These are phyloP conservation scores for Castanea mollissima DNA, from an alignment of 306 rosid genomes.

Conservation along the genomic window DNA sequence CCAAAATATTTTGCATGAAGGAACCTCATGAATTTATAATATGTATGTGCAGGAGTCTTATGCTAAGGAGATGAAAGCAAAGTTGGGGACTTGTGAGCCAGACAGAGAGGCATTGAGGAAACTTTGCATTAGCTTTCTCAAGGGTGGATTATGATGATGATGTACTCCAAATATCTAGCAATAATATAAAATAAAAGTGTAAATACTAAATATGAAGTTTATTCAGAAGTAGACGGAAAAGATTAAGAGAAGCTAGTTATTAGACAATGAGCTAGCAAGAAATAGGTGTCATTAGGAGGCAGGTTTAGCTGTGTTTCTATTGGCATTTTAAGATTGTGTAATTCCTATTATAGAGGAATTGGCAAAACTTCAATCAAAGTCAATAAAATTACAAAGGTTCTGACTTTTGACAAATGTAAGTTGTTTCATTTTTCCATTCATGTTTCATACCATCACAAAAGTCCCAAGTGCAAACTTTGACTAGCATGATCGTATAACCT, in stretches of 20 bases:
- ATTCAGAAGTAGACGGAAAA: neutral
- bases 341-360: neutral
- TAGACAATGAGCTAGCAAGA: neutral
- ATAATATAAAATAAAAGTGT: neutral
- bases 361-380: neutral
- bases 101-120: slow-evolving; percentile 67
- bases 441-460: no score
- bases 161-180: neutral
- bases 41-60: slow-evolving; percentile 41
- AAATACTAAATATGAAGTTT: slow-evolving; percentile 18
- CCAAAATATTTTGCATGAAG: neutral
- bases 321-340: neutral
- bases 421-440: neutral
- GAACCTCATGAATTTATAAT: neutral
- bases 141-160: slow-evolving; percentile 41
- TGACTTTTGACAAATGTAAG: neutral
- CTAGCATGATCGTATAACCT: no score
- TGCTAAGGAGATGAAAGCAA: slow-evolving; percentile 47
- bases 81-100: slow-evolving; percentile 46
- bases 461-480: no score
- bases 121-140: slow-evolving; percentile 63
- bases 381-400: neutral
- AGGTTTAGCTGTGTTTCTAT: neutral
- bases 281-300: neutral
- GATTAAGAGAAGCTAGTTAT: neutral